These are phyloP conservation scores for Adansonia gregorii DNA, from an alignment of 441 rosid species.

Conservation along the genomic window DNA sequence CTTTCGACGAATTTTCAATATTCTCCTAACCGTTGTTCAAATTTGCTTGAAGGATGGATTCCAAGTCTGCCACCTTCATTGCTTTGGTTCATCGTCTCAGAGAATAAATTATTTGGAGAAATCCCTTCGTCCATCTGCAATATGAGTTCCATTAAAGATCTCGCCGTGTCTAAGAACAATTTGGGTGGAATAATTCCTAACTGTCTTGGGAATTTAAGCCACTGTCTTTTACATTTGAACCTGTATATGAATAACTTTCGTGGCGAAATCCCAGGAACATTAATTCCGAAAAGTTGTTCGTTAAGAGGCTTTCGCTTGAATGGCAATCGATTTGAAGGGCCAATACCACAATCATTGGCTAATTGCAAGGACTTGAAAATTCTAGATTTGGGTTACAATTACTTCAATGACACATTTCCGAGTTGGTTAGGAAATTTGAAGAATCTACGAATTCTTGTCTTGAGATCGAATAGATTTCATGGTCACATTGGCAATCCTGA, in stretches of 20 bases:
- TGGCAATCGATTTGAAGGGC: conserved; percentile 8
- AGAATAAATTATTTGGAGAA: neutral
- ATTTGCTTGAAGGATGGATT: neutral
- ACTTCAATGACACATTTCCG: conserved; percentile 29
- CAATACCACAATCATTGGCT: neutral
- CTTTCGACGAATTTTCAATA: too few species aligned
- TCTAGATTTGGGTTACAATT: conserved; percentile 29
- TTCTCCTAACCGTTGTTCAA: too few species aligned
- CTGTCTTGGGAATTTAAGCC: neutral
- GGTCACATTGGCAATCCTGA: neutral
- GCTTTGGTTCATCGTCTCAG: neutral
- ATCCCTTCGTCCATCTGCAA: neutral
- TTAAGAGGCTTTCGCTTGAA: conserved; percentile 27
- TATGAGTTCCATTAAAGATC: too few species aligned
- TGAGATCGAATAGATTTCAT: neutral
- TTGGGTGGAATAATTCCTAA: too few species aligned
- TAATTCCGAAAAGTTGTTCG: neutral
- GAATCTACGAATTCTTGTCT: neutral
- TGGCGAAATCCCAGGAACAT: conserved; percentile 15
- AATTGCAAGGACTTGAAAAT: conserved; percentile 28
- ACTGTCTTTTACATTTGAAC: conserved; percentile 15
- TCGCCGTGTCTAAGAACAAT: too few species aligned
- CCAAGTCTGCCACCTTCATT: neutral
- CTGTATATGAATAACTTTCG: conserved; percentile 17
- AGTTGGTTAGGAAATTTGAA: neutral